A percentile compares a stretch with the other conserved stretches of the same genome.
Conservation (phyloP, 1,139 yeast species). For the Suhomyces chickasaworum region DNA sequence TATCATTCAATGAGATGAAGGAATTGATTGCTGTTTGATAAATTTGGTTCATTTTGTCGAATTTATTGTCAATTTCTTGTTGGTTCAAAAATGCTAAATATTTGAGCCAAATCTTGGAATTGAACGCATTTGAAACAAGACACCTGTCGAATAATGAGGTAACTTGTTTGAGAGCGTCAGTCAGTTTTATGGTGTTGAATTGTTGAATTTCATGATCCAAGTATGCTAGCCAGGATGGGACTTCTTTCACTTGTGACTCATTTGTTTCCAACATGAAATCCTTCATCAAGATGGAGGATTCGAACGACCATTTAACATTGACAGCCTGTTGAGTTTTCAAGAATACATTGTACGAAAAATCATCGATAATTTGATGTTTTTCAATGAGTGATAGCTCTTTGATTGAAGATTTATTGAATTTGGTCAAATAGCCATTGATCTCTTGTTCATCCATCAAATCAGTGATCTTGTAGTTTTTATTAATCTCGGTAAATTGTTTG, state of each 20-base stretch:
- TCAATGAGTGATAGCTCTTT: constrained; percentile 34
- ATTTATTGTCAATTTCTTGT: constrained; percentile 18
- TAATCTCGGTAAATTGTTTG: constrained; percentile 49
- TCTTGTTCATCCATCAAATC: constrained; percentile 33
- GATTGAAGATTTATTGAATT: constrained; percentile 24
- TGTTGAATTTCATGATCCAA: constrained; percentile 44
- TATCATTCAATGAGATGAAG: constrained; percentile 47
- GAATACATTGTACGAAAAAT: constrained; percentile 45
- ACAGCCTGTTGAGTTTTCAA: constrained; percentile 52
- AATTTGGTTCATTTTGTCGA: constrained; percentile 28
- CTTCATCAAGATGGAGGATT: constrained; percentile 48
- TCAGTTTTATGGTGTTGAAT: not conserved
- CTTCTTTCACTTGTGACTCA: constrained; percentile 29
- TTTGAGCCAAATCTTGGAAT: constrained; percentile 57
- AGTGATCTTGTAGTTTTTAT: constrained; percentile 33
- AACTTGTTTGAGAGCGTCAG: constrained; percentile 13
- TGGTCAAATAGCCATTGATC: constrained; percentile 23
- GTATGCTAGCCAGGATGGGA: constrained; percentile 54
- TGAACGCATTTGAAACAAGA: constrained; percentile 57
- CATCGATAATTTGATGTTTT: constrained; percentile 43
- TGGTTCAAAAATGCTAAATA: constrained; percentile 48
- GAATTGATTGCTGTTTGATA: constrained; percentile 47
- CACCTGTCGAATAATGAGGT: constrained; percentile 59
- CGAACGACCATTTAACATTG: constrained; percentile 61
- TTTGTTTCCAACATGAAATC: constrained; percentile 37